phyloP scores from a whole-genome alignment of 176 grass and related monocot genomes.

The Raddia distichophylla region DNA sequence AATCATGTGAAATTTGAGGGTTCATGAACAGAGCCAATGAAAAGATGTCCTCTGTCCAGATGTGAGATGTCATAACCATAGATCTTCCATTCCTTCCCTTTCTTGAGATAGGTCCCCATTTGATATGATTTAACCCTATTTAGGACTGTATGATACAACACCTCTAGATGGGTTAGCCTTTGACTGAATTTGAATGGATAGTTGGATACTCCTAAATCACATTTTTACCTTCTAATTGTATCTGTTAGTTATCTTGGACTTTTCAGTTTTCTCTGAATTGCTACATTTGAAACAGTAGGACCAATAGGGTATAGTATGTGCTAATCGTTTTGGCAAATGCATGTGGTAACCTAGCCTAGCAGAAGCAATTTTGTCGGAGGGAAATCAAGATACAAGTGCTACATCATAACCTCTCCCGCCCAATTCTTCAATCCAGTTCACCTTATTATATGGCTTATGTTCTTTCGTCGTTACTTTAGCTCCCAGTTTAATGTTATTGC shows the following conservation, averaged over 20 bases:
- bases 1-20: neutral
- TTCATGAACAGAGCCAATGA: neutral
- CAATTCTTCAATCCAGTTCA: neutral
- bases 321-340: neutral
- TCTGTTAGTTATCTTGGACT: neutral
- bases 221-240: neutral
- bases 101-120: neutral
- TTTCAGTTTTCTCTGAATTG: neutral
- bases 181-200: neutral
- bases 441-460: neutral
- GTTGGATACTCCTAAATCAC: neutral
- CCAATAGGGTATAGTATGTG: neutral
- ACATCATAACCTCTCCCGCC: no score
- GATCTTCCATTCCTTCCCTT: neutral
- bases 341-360: neutral
- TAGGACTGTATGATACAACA: neutral
- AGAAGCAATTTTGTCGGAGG: neutral
- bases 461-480: neutral
- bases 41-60: neutral
- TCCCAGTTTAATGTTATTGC: neutral
- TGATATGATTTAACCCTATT: neutral
- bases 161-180: neutral
- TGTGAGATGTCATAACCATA: neutral
- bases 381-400: neutral
- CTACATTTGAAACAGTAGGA: neutral